Conservation (phyloP, 768 basidiomycete species). For the Amyloporia xantha region DNA sequence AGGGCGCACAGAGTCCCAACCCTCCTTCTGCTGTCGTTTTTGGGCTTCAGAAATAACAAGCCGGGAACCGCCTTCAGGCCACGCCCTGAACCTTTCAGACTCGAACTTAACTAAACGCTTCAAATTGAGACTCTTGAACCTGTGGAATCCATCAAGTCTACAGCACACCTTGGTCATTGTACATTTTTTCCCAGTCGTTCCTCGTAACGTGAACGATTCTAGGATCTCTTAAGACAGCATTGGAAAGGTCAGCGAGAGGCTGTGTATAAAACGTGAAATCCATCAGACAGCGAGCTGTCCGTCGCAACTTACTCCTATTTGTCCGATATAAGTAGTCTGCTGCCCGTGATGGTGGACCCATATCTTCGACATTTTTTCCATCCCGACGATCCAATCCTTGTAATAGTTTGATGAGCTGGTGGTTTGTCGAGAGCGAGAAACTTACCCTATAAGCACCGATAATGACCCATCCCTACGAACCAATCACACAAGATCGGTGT, state of each 20-base stretch:
- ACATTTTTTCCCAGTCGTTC: background rate
- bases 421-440: background rate
- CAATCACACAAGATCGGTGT: background rate
- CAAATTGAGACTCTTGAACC: too few species aligned
- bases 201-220: background rate
- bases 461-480: background rate
- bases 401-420: background rate
- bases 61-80: slow-evolving; percentile 13
- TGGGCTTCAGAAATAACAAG: slow-evolving; percentile 18
- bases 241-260: background rate
- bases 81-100: slow-evolving; percentile 11
- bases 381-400: background rate
- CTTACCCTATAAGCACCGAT: background rate
- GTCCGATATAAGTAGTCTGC: too few species aligned
- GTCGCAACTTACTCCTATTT: too few species aligned
- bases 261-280: background rate
- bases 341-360: too few species aligned
- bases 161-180: background rate
- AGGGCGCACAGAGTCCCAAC: slow-evolving; percentile 25
- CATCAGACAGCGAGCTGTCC: too few species aligned
- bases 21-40: slow-evolving; percentile 15
- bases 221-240: background rate
- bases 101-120: slow-evolving; percentile 25
- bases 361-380: background rate
- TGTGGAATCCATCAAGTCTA: too few species aligned